Evolutionary conservation across 2,329 filamentous ascomycete genomes (phyloP).

Genomic region (Beauveria pseudobassiana): DNA sequence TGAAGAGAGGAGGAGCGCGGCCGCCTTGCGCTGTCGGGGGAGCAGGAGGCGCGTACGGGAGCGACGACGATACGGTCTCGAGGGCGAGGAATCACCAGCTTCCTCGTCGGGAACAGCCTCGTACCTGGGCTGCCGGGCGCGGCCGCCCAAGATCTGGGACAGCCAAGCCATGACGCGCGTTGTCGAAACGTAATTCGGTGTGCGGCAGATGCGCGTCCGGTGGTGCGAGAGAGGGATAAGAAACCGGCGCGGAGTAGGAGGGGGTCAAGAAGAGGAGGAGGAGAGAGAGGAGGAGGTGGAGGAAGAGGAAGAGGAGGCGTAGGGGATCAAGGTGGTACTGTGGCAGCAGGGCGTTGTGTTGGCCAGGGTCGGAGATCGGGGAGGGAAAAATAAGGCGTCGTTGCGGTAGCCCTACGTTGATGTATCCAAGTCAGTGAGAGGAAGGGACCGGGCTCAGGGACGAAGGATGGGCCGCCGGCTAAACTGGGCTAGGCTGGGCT

Average conservation of each 20-base stretch:
- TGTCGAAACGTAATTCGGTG: not conserved
- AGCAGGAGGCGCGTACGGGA: conserved; percentile 6
- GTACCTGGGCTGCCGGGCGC: not conserved
- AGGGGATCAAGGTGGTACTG: not conserved
- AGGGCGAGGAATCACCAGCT: not conserved
- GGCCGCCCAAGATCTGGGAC: not conserved
- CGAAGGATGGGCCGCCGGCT: not conserved
- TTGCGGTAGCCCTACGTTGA: conserved; percentile 1
- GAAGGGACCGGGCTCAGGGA: not conserved
- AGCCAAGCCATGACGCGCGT: conserved; percentile 9
- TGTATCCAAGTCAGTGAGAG: not conserved
- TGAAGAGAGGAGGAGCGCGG: conserved; percentile 51
- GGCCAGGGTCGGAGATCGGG: not conserved
- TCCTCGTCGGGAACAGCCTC: conserved; percentile 6
- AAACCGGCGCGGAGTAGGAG: not conserved
- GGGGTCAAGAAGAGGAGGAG: not conserved
- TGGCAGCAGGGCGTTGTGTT: not conserved
- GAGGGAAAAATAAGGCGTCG: conserved; percentile 1
- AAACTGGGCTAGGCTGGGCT: not conserved
- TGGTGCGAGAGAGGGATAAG: not conserved
- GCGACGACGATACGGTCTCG: conserved; percentile 6
- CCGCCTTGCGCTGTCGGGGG: conserved; percentile 13
- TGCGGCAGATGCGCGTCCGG: not conserved
- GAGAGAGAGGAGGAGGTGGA: not conserved
- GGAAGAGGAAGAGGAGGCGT: not conserved